Percentiles rank a stretch among this genome's conserved stretches.
phyloP scores from a whole-genome alignment of 192 early-diverging fungal species.

The Backusella parvicylindrica region DNA sequence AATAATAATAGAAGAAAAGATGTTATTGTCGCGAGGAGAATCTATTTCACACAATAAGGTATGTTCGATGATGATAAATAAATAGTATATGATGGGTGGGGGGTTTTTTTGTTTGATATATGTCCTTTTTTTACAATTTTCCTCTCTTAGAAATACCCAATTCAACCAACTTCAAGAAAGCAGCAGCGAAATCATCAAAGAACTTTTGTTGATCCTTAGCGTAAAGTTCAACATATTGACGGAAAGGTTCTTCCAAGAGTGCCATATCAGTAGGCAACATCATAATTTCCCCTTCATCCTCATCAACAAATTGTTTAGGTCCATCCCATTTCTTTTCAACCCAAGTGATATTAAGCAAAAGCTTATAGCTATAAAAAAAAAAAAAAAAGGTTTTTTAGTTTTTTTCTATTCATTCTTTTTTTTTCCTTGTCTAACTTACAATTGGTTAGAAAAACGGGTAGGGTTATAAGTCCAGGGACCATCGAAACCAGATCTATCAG shows the following conservation, averaged over 20 bases:
- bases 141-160: conserved; percentile 39
- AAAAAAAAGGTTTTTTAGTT: not conserved
- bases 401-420: not conserved
- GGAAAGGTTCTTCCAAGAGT: conserved; percentile 59
- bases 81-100: not conserved
- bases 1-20: not conserved
- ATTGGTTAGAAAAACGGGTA: conserved; percentile 44
- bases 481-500: conserved; percentile 57
- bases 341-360: conserved; percentile 29
- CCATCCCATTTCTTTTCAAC: conserved; percentile 37
- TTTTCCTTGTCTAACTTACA: conserved; percentile 28
- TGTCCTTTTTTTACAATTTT: conserved; percentile 22
- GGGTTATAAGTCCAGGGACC: conserved; percentile 50
- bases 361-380: conserved; percentile 27
- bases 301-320: conserved; percentile 35
- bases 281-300: conserved; percentile 48
- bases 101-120: not conserved
- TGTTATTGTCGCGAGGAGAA: not conserved
- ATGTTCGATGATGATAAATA: conserved; percentile 2
- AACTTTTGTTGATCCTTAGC: conserved; percentile 64
- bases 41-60: conserved; percentile 7
- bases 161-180: conserved; percentile 49
- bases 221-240: conserved; percentile 56
- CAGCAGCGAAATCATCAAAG: conserved; percentile 52
- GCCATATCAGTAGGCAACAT: conserved; percentile 74